phyloP scores from a whole-genome alignment of 2,329 filamentous ascomycete species.

The Fusarium clavum region DNA sequence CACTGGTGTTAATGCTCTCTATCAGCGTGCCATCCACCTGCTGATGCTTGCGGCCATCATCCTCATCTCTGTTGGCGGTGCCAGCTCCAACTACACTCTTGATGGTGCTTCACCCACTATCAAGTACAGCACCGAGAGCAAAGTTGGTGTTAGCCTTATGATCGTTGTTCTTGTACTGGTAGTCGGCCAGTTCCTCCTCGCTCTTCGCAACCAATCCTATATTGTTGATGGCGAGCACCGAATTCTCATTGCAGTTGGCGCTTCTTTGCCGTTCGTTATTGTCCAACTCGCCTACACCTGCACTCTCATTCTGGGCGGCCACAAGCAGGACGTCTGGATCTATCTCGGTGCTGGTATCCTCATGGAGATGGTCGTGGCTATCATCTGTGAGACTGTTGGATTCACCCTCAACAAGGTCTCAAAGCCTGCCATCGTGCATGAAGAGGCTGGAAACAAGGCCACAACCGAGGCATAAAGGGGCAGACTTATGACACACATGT shows the following conservation, averaged over 20 bases:
- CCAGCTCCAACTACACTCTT: constrained; percentile 41
- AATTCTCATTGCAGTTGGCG: constrained; percentile 59
- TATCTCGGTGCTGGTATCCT: constrained; percentile 50
- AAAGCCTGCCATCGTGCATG: constrained; percentile 10
- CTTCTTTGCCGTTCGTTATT: constrained; percentile 50
- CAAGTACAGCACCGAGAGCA: constrained; percentile 46
- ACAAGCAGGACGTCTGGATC: constrained; percentile 47
- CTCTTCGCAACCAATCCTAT: constrained; percentile 53
- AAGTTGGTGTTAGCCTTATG: constrained; percentile 47
- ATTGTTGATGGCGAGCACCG: constrained; percentile 65
- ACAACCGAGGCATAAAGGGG: not conserved
- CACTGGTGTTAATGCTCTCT: constrained; percentile 45
- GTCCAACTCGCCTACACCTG: constrained; percentile 50
- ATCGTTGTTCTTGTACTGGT: constrained; percentile 55
- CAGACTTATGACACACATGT: not conserved
- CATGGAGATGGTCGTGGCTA: constrained; percentile 50
- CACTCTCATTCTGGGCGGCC: constrained; percentile 45
- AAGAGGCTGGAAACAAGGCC: constrained; percentile 11
- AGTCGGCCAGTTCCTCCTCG: constrained; percentile 55
- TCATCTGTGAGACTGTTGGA: constrained; percentile 48
- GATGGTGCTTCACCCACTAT: constrained; percentile 41
- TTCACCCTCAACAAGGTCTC: constrained; percentile 46
- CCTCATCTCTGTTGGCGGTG: constrained; percentile 50
- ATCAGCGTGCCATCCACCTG: constrained; percentile 54
- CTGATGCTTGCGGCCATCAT: constrained; percentile 57